Evolutionary conservation across 1,284 basidiomycete species (phyloP).

Genomic region (Leccinum ponderosum): DNA sequence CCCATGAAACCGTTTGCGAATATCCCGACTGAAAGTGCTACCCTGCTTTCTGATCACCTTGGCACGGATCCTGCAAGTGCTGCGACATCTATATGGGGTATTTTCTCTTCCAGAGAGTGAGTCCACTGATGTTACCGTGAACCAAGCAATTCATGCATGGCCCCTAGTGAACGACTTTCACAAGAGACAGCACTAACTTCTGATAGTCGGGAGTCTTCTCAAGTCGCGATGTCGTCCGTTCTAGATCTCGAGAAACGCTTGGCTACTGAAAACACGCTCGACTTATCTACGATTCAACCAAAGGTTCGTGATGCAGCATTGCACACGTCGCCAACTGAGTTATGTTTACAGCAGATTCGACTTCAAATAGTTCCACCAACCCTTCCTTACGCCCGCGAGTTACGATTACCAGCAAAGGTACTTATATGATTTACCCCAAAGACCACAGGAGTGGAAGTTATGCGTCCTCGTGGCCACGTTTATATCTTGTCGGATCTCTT

Average conservation of each 20-base stretch:
- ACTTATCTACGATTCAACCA: conserved; percentile 95
- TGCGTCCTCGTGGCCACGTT: conserved; percentile 79
- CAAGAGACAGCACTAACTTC: conserved; percentile 59
- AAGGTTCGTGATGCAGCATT: conserved; percentile 57
- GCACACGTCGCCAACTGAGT: conserved; percentile 15
- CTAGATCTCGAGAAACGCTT: conserved; percentile 82
- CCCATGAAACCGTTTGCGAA: conserved; percentile 22
- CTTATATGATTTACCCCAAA: conserved; percentile 79
- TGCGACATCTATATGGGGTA: conserved; percentile 50
- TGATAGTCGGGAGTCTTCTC: conserved; percentile 48
- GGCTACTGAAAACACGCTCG: conserved; percentile 78
- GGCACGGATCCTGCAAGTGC: conserved; percentile 42
- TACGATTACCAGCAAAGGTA: conserved; percentile 78
- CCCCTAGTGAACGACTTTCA: conserved; percentile 54
- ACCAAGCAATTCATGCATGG: conserved; percentile 4
- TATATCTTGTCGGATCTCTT: conserved; percentile 94
- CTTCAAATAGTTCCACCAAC: conserved; percentile 87
- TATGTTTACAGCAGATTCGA: conserved; percentile 69
- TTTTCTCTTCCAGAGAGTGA: conserved; percentile 57
- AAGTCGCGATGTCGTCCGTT: conserved; percentile 56
- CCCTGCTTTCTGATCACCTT: conserved; percentile 26
- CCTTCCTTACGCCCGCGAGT: conserved; percentile 78
- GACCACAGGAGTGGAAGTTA: conserved; percentile 70
- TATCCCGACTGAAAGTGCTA: conserved; percentile 3
- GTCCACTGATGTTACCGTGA: conserved; percentile 23